A percentile compares a stretch with the other conserved stretches of the same genome.
These are phyloP conservation scores for Aureobasidium sp. DNA, from an alignment of 2,329 filamentous ascomycete species.

Conservation along the genomic window DNA sequence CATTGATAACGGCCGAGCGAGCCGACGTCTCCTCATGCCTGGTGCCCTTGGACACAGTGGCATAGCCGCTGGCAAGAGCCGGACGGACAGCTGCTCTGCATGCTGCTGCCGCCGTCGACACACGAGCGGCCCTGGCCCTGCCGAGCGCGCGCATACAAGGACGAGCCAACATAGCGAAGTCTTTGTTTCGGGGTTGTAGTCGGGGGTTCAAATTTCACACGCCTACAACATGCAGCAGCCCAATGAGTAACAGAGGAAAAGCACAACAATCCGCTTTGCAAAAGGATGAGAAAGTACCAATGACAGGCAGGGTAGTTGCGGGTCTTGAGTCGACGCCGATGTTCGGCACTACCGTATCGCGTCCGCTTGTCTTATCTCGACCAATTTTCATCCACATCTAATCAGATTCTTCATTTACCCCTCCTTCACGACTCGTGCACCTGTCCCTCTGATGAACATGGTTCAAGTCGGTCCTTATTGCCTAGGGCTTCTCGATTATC, in stretches of 20 bases:
- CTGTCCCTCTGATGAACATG: background rate
- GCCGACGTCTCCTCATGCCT: slow-evolving; percentile 49
- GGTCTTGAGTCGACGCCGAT: background rate
- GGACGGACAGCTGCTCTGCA: slow-evolving; percentile 9
- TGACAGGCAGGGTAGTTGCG: background rate
- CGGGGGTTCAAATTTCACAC: background rate
- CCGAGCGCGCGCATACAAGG: slow-evolving; percentile 7
- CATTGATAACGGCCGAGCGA: slow-evolving; percentile 74
- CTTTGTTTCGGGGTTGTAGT: background rate
- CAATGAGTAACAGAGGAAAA: background rate
- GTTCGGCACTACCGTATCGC: background rate
- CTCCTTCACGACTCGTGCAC: background rate
- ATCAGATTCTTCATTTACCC: slow-evolving; percentile 1
- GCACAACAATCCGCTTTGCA: background rate
- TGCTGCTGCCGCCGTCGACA: background rate
- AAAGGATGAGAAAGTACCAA: background rate
- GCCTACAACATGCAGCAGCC: slow-evolving; percentile 10
- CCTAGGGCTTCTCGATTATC: background rate
- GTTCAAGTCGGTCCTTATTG: background rate
- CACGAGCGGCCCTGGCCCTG: background rate
- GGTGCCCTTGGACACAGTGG: slow-evolving; percentile 23
- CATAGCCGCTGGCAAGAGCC: slow-evolving; percentile 14
- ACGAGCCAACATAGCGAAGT: slow-evolving; percentile 9
- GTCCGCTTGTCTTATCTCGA: background rate
- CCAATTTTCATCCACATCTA: background rate